These are phyloP conservation scores for Trichosporon sp. DNA, from an alignment of 1,284 basidiomycete genomes.

Conservation along the genomic window DNA sequence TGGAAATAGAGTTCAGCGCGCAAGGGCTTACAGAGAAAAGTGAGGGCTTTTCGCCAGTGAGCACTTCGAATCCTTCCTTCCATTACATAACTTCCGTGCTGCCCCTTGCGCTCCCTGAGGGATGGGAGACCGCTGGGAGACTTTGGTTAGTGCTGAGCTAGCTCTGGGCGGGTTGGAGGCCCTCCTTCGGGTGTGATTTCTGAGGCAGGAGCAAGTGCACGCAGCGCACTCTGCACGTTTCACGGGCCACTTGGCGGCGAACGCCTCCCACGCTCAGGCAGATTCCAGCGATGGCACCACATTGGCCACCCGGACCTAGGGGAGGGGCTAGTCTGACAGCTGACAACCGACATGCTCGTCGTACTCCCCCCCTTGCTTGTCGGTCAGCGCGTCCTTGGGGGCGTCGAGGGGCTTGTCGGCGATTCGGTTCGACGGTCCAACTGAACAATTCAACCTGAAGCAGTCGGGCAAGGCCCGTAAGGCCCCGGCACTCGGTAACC, in stretches of 20 bases:
- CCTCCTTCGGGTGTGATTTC: conserved; percentile 9
- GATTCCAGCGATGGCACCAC: conserved; percentile 11
- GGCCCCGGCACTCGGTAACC: conserved; percentile 6
- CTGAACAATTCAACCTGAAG: not conserved
- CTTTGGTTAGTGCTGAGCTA: not conserved
- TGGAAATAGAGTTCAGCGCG: not conserved
- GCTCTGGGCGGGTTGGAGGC: not conserved
- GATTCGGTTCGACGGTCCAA: not conserved
- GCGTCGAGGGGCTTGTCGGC: not conserved
- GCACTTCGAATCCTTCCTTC: not conserved
- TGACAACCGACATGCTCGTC: not conserved
- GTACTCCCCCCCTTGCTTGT: conserved; percentile 1
- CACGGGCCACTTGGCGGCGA: not conserved
- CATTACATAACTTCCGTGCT: conserved; percentile 9
- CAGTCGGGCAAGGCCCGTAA: conserved; percentile 4
- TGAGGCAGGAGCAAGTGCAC: not conserved
- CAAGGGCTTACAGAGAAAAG: not conserved
- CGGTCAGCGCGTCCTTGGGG: not conserved
- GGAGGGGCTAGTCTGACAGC: not conserved
- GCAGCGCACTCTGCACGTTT: conserved; percentile 1
- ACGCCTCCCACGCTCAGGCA: not conserved
- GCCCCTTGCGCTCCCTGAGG: not conserved
- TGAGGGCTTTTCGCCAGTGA: not conserved
- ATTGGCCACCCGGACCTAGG: conserved; percentile 1
- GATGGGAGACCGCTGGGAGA: not conserved